phyloP scores from a whole-genome alignment of 2,329 filamentous ascomycete genomes.

The Fusarium irregulare region DNA sequence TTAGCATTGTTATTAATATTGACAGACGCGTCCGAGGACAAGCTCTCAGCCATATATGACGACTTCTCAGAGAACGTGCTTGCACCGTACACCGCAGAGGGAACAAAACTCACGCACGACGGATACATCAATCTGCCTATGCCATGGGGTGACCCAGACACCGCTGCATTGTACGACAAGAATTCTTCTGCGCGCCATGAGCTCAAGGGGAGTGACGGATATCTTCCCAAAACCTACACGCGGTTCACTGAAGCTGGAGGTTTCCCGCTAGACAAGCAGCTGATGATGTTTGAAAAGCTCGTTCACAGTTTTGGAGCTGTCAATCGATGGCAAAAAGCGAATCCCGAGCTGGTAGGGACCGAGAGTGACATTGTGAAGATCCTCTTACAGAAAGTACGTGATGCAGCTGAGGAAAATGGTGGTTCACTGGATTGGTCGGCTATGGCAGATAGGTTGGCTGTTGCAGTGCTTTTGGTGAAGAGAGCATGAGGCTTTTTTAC shows the following conservation, averaged over 20 bases:
- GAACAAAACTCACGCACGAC: neutral
- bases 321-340: constrained; percentile 4
- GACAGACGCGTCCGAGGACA: fast-evolving
- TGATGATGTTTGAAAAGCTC: constrained; percentile 4
- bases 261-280: fast-evolving
- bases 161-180: neutral
- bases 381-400: neutral
- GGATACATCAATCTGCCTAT: constrained; percentile 8
- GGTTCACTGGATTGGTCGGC: neutral
- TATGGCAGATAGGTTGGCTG: neutral
- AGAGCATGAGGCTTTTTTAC: neutral
- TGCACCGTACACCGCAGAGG: neutral
- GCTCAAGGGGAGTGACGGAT: neutral
- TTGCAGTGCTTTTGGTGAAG: constrained; percentile 4
- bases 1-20: fast-evolving
- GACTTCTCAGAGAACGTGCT: neutral
- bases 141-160: constrained; percentile 5
- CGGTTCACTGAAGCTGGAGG: fast-evolving
- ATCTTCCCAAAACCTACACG: fast-evolving
- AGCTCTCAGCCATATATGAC: neutral
- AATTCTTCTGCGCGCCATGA: neutral
- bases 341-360: neutral
- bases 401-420: neutral
- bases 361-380: neutral
- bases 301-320: neutral